Base-by-base conservation (phyloP, 2,329 filamentous ascomycete species). In the Aspergillus sp. region DNA sequence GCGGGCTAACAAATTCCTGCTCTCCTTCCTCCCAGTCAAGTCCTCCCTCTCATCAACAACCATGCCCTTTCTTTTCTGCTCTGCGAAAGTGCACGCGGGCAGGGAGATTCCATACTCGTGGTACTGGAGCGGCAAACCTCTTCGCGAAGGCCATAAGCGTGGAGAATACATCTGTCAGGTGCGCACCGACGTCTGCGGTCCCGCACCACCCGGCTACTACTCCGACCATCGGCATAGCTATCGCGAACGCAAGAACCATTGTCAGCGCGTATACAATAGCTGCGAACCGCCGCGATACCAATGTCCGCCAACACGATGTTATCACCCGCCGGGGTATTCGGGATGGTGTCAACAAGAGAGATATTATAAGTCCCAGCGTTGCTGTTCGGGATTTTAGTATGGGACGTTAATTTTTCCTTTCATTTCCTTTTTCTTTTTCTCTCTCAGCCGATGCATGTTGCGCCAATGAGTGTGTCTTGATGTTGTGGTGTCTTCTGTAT, bases 111-210 rank as follows among this genome's bases (percentile, higher is more conserved):
- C 66, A 22, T 67, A 59, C 32, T 49, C 47, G 20, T 67, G 65
- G 64, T 67, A 66, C 55, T 68, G 62, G 64, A 48, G 58, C 20
- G 64, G 65, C 54, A 65, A 66, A 41, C 48, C 66, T 9, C 55
- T 65, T 38, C 61, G 60, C 36, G 60, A 56, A 55, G 56, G 60
- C 9, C 30, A 53, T 4, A 47, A 51, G 18, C 63, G 52, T 15
- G 62, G 60, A 17, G 61, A 66, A 30, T 56, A 48, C 24, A 60
- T 67, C 53, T 18, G 54, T 15, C 53, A 60, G 30, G 56, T 64
- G 15, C 52, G 41, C 38, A 32, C 60, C 5, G 41, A 45, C 6
- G 3, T 36, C 15, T 51, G 15, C 36, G 18, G 17, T 26, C 32
- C 41, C 8, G 22, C 18, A 12, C 34, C 39, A 9, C 36, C 5